Conservation (phyloP, 306 rosid genomes). For the Styphnolobium japonicum region DNA sequence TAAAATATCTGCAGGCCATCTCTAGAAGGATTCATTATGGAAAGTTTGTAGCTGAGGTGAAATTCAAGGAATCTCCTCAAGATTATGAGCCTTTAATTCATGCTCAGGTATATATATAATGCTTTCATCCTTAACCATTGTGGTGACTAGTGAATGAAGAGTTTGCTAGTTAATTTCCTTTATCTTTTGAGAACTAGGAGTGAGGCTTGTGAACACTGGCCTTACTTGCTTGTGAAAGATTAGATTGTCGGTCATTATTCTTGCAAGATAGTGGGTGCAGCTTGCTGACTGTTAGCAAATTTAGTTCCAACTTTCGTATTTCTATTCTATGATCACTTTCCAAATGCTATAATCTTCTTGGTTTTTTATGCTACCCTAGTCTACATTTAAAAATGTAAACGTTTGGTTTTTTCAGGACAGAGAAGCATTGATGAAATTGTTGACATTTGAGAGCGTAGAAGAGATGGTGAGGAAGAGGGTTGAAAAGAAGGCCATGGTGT, state of each 20-base stretch:
- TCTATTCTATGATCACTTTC: background rate
- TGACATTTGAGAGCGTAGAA: conserved; percentile 70
- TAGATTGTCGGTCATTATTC: background rate
- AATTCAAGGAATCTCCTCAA: conserved; percentile 73
- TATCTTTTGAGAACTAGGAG: background rate
- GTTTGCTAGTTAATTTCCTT: background rate
- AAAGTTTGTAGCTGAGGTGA: conserved; percentile 90
- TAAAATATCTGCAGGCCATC: conserved; percentile 58
- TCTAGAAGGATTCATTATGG: conserved; percentile 93
- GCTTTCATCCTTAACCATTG: conserved; percentile 8
- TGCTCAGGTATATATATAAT: conserved; percentile 50
- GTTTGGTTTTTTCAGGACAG: conserved; percentile 48
- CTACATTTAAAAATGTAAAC: background rate
- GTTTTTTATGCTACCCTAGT: background rate
- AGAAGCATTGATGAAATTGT: conserved; percentile 73
- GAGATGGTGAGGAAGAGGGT: conserved; percentile 81
- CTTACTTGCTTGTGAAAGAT: background rate
- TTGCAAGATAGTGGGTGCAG: background rate
- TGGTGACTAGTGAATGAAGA: background rate
- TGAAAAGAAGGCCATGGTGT: conserved; percentile 69
- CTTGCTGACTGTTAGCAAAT: background rate
- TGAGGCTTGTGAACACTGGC: background rate
- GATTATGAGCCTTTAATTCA: conserved; percentile 79
- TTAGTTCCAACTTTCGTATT: background rate
- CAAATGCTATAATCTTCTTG: background rate